These are phyloP conservation scores for Pythium catenulatum DNA, from an alignment of 352 stramenopile genomes.

Conservation along the genomic window DNA sequence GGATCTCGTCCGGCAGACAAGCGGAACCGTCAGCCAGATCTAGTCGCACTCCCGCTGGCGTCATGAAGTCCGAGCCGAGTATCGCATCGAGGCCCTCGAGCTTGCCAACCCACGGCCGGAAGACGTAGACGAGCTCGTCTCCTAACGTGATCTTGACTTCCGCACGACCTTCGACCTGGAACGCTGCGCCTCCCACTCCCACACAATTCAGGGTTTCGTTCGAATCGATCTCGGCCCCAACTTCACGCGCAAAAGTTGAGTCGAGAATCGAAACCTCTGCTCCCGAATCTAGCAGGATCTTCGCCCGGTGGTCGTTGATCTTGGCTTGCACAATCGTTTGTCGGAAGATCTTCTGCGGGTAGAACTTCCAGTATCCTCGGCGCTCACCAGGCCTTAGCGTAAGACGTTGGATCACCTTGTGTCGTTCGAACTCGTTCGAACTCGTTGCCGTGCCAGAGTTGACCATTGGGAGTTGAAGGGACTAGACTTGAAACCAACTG, in stretches of 20 bases:
- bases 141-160: constrained; percentile 25
- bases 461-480: too few species aligned
- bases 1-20: constrained; percentile 19
- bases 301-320: neutral
- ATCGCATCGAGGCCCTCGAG: constrained; percentile 8
- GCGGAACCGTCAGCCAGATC: constrained; percentile 17
- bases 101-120: neutral
- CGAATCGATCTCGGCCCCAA: neutral
- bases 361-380: constrained; percentile 21
- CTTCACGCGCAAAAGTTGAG: constrained; percentile 21
- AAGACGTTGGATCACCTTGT: neutral
- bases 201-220: neutral
- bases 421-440: constrained; percentile 14
- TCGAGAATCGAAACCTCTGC: constrained; percentile 38
- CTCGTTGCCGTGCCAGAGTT: too few species aligned
- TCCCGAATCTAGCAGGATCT: constrained; percentile 24
- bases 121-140: constrained; percentile 13
- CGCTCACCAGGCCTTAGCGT: constrained; percentile 17
- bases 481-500: too few species aligned
- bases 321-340: constrained; percentile 24
- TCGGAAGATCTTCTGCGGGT: neutral
- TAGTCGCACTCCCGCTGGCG: constrained; percentile 4
- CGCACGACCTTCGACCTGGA: neutral
- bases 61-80: constrained; percentile 37
- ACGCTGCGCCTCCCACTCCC: neutral